Evolutionary conservation across 2,329 filamentous ascomycete genomes (phyloP).

Genomic region (Colletotrichum higginsianum): DNA sequence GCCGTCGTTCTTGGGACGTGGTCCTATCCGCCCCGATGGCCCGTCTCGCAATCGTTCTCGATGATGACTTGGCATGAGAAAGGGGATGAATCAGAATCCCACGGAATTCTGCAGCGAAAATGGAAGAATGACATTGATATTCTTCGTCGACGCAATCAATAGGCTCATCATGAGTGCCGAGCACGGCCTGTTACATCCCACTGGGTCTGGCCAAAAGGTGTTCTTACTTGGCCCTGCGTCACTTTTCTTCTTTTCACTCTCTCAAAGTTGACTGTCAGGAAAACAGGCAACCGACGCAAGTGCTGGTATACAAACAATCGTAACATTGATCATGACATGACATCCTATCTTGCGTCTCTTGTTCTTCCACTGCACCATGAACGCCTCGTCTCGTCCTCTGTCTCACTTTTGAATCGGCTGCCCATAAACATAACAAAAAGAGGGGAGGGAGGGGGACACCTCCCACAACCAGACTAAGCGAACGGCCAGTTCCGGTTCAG

Average conservation of each 20-base stretch:
- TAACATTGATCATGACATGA: background rate
- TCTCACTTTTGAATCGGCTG: background rate
- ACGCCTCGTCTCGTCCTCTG: background rate
- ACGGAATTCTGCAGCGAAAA: background rate
- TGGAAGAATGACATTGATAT: too few relatives aligned
- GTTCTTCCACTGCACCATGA: background rate
- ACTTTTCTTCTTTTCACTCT: background rate
- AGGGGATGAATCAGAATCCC: background rate
- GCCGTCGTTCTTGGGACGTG: background rate
- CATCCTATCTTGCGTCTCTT: background rate
- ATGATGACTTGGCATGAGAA: background rate
- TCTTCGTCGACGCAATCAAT: too few relatives aligned
- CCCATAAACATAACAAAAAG: too few relatives aligned
- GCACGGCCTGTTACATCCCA: too few relatives aligned
- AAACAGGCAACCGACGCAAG: background rate
- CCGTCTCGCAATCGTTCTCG: background rate
- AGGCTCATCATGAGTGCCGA: too few relatives aligned
- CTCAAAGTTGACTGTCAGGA: background rate
- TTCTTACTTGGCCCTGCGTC: too few relatives aligned
- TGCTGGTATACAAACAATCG: background rate
- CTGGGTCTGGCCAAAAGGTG: too few relatives aligned
- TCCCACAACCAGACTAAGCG: conserved; percentile 42
- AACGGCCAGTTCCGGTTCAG: conserved; percentile 56
- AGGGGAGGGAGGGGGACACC: too few relatives aligned
- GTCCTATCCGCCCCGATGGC: background rate